A percentile compares a stretch with the other conserved stretches of the same genome.
phyloP scores from a whole-genome alignment of 2,329 filamentous ascomycete genomes.

The Apiospora sp. region DNA sequence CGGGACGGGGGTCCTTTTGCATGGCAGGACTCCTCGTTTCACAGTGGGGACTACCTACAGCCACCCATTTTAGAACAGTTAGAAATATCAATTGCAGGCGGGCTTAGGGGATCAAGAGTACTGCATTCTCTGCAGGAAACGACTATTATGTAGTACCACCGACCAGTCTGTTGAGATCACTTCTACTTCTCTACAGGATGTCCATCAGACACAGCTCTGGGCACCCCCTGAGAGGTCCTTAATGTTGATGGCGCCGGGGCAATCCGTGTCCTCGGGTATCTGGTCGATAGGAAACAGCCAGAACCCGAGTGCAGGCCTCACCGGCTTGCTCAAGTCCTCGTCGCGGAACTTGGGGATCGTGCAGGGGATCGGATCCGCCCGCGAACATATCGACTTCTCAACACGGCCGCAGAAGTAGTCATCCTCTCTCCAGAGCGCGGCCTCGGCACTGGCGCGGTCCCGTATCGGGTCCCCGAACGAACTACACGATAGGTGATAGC shows the following conservation, averaged over 20 bases:
- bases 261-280: not conserved
- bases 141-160: too few relatives aligned
- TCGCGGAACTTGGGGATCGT: not conserved
- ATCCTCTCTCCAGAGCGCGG: not conserved
- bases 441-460: not conserved
- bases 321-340: not conserved
- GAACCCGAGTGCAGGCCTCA: not conserved
- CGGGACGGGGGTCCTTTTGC: too few relatives aligned
- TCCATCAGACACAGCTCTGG: not conserved
- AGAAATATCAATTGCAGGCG: too few relatives aligned
- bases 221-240: not conserved
- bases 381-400: not conserved
- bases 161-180: too few relatives aligned
- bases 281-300: constrained; percentile 3
- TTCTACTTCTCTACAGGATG: not conserved
- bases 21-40: too few relatives aligned
- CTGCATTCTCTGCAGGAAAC: too few relatives aligned
- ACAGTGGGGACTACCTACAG: too few relatives aligned
- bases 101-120: too few relatives aligned
- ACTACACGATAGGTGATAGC: not conserved
- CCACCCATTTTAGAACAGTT: too few relatives aligned
- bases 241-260: not conserved
- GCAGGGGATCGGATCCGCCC: not conserved
- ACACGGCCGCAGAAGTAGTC: not conserved
- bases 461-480: not conserved